Evolutionary conservation across 352 stramenopile genomes (phyloP).

Genomic region (Sclerospora graminicola): DNA sequence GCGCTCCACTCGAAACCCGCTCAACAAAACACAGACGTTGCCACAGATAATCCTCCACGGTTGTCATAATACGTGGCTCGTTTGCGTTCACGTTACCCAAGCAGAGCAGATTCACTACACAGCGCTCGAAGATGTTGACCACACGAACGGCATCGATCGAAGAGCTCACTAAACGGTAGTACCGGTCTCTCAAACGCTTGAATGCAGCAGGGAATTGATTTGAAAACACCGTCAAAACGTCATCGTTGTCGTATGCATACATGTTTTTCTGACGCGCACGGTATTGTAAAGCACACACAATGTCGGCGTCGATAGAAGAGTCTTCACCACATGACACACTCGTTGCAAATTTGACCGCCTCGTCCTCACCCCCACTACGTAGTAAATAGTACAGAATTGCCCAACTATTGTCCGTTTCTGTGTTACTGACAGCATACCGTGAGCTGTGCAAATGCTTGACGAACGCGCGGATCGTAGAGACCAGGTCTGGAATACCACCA

Average conservation of each 20-base stretch:
- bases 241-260: constrained; percentile 24
- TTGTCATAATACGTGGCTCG: constrained; percentile 62
- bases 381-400: constrained; percentile 73
- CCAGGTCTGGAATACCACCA: constrained; percentile 53
- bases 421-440: constrained; percentile 31
- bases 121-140: constrained; percentile 68
- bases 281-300: constrained; percentile 51
- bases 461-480: constrained; percentile 69
- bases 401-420: constrained; percentile 54
- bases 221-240: constrained; percentile 39
- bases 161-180: constrained; percentile 55
- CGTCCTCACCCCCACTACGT: constrained; percentile 57
- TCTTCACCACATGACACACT: constrained; percentile 32
- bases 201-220: constrained; percentile 64
- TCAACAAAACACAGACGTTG: constrained; percentile 78
- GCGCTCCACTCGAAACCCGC: constrained; percentile 19
- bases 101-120: constrained; percentile 72
- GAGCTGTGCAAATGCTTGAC: constrained; percentile 70
- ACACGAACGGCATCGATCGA: constrained; percentile 65
- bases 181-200: constrained; percentile 46
- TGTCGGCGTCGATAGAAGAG: constrained; percentile 38
- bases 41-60: constrained; percentile 82
- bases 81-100: constrained; percentile 72
- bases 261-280: constrained; percentile 48
- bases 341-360: constrained; percentile 47